Base-by-base conservation (phyloP, 768 basidiomycete genomes). In the Cantharellus anzutake region DNA sequence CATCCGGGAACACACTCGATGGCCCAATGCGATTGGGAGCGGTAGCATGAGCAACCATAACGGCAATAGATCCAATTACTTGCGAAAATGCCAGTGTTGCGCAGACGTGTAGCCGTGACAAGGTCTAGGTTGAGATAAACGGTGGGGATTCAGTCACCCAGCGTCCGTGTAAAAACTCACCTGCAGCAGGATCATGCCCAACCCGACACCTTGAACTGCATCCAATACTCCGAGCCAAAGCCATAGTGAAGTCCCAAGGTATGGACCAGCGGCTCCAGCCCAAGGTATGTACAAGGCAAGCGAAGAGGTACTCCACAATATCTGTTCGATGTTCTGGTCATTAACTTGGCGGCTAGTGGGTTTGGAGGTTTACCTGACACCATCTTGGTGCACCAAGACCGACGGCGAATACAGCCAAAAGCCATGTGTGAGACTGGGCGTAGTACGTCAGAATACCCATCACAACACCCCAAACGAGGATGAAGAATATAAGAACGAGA, bases 261-360 rank as follows among this genome's bases (percentile, higher is more conserved):
- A 96, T 34, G 91, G 88, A 16, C 92, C 92, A 2, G 76, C 80
- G 5, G 67, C 68, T 5, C 92, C 90, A 2, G 86, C 92, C 92
- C 92, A 96, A 3, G 92, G 90, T 61, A 96, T 84, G 68, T 94
- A 96, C 14, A 92, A 72, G 3, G 88, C 92, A 51, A 96, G 78
- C 40, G 89, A 91, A 3, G 91, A 94, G 4, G 90, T 92, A 66
- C 92, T 91, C 92, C 92, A 96, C 53, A 92, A 72, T 81, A 92
- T 94, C 80, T 82, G 53, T 59, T 3, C 20, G 20, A 29, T 29
- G 20, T 29, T 29, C 20, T 29, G 20, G 37, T 29, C 59, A 61
- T 58, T 48, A 42, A 4, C 51, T 39, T 62, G 57, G 68, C 29
- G 3, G 20, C 20, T 29, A 29, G 20, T 1, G 20, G 20, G 20